Evolutionary conservation across 176 grass and related monocot genomes (phyloP).

Genomic region (Triticum dicoccoides): DNA sequence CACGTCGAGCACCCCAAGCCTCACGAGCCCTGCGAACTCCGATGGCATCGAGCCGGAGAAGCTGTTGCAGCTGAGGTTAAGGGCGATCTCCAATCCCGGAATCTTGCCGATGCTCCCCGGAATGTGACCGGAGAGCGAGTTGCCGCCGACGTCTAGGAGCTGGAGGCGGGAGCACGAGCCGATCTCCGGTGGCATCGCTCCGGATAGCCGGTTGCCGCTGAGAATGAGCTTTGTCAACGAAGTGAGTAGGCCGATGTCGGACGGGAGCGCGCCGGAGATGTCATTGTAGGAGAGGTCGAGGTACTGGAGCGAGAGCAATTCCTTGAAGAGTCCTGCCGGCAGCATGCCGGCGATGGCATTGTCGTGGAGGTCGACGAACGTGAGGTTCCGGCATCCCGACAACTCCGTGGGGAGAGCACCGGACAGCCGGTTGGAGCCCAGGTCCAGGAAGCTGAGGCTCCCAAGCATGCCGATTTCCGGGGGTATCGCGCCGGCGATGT

Average conservation of each 20-base stretch:
- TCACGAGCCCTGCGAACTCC: conserved; percentile 42
- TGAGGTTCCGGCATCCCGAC: conserved; percentile 60
- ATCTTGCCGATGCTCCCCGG: conserved; percentile 70
- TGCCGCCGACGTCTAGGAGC: conserved; percentile 70
- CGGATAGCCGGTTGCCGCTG: conserved; percentile 50
- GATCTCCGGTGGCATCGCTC: conserved; percentile 51
- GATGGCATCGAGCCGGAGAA: conserved; percentile 53
- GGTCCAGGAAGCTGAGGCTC: conserved; percentile 75
- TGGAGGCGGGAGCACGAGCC: conserved; percentile 82
- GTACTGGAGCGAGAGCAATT: conserved; percentile 61
- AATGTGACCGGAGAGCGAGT: conserved; percentile 52
- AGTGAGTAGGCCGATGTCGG: conserved; percentile 50
- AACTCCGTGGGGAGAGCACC: conserved; percentile 46
- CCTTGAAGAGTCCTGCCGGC: conserved; percentile 39
- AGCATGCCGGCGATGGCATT: conserved; percentile 60
- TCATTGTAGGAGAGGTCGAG: conserved; percentile 76
- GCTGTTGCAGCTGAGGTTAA: conserved; percentile 83
- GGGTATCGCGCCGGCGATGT: conserved; percentile 48
- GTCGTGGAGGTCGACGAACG: conserved; percentile 77
- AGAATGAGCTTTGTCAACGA: conserved; percentile 77
- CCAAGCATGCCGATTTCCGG: conserved; percentile 43
- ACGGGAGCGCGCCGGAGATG: conserved; percentile 46
- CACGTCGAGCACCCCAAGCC: conserved; percentile 53
- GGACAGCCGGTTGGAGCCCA: conserved; percentile 61
- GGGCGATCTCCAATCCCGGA: conserved; percentile 54